phyloP scores from a whole-genome alignment of 805 yeast genomes.

The Metschnikowia santaceciliae region DNA sequence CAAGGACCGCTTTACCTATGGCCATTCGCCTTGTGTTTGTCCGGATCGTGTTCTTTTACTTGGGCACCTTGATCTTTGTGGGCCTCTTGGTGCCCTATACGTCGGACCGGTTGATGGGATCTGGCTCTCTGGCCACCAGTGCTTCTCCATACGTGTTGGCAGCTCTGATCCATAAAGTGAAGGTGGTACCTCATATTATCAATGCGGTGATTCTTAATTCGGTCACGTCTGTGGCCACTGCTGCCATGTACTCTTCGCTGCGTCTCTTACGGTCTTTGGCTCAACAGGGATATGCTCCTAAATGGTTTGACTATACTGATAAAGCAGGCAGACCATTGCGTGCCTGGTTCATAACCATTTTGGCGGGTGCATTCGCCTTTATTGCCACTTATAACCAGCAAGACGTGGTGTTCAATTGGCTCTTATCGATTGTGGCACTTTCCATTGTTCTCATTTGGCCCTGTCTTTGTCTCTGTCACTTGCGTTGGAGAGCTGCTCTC shows the following conservation, averaged over 20 bases:
- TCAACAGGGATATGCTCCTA: constrained; percentile 27
- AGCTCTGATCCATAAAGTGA: constrained; percentile 24
- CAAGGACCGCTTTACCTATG: constrained; percentile 36
- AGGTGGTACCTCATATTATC: constrained; percentile 28
- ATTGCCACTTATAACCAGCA: constrained; percentile 30
- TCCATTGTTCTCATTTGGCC: constrained; percentile 26
- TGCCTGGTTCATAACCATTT: constrained; percentile 24
- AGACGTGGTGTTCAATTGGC: constrained; percentile 30
- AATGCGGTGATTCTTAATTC: constrained; percentile 32
- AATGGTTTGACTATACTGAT: constrained; percentile 27
- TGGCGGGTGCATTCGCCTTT: constrained; percentile 22
- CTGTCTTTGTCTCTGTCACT: constrained; percentile 24
- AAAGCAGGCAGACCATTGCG: constrained; percentile 26
- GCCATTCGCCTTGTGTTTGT: constrained; percentile 40
- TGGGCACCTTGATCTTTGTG: constrained; percentile 36
- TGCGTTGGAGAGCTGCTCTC: constrained; percentile 29
- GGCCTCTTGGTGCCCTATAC: constrained; percentile 38
- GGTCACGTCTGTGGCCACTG: constrained; percentile 29
- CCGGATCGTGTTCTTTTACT: constrained; percentile 35
- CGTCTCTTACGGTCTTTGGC: constrained; percentile 26
- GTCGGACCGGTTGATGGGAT: constrained; percentile 33
- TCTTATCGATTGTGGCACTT: constrained; percentile 27
- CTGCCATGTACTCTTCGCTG: constrained; percentile 28
- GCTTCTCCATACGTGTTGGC: constrained; percentile 30
- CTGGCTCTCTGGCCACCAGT: constrained; percentile 26